Conservation (phyloP, 441 rosid genomes). For the Erodium texanum region DNA sequence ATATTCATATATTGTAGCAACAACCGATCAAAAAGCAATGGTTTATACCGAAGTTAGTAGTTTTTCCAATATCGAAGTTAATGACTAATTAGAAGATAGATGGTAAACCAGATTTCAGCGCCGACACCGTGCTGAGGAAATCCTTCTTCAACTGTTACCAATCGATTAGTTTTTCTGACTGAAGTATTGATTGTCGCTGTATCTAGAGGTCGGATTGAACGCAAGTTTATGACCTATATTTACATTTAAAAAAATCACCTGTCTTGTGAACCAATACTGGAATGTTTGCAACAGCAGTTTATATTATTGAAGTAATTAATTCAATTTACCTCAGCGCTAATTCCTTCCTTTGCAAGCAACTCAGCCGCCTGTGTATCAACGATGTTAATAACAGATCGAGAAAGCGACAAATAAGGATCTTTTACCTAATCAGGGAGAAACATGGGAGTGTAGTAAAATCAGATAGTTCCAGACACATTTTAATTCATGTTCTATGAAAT, state of each 20-base stretch:
- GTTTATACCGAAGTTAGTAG: not conserved
- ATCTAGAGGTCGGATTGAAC: conserved; percentile 90
- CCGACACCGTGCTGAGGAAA: conserved; percentile 97
- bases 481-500: no score
- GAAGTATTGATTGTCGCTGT: conserved; percentile 78
- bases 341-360: conserved; percentile 82
- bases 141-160: conserved; percentile 94
- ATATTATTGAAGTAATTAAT: not conserved
- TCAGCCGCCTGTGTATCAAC: conserved; percentile 68
- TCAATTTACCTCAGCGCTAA: conserved; percentile 69
- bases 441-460: no score
- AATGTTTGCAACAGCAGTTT: not conserved
- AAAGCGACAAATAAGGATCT: no score
- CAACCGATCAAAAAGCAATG: not conserved
- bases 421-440: no score
- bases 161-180: conserved; percentile 87
- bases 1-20: not conserved
- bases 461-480: no score
- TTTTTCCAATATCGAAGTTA: no score
- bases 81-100: conserved; percentile 8
- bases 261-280: not conserved
- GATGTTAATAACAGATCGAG: not conserved
- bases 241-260: conserved; percentile 5
- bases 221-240: conserved; percentile 72
- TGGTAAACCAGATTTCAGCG: conserved; percentile 75